Base-by-base conservation (phyloP, 371 early-diverging fungal species). In the Mucor piriformis region DNA sequence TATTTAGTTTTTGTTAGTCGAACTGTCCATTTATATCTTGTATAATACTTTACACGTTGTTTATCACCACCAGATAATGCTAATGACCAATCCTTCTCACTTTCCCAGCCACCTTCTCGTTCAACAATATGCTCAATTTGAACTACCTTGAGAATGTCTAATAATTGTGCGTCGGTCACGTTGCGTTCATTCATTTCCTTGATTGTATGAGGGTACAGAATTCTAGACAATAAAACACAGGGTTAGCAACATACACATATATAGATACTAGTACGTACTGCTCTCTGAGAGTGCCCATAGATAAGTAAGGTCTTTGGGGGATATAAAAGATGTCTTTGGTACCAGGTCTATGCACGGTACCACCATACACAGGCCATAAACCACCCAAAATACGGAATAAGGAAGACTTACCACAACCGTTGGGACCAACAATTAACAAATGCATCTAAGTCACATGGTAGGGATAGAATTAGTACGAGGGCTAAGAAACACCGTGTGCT, bases 361-460 rank as follows among this genome's bases (percentile, higher is more conserved):
- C 97, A 50, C 86, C 92, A 67, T 90, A 92, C 21, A 92, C 89
- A 10, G 94, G 94, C 95, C 95, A 95, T 54, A 98, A 84, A 0
- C 95, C 96, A 62, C 96, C 96, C 13, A 98, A 82, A 59, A 97
- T 96, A 59, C 97, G 92, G 85, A 98, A 97, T 63, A 97, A 76
- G 33, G 94, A 94, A 3, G 92, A 92, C 73, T 96, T 94, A 55
- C 92, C 92, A 64, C 94, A 95, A 5, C 97, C 98, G 71, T 96
- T 97, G 43, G 97, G 97, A 1, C 97, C 99, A n/a, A 94, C 91
- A 59, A 98, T 93, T 59, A 98, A 77, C 43, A 93, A 82, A 76
- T 87, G 92, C 85, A 89, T 96, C 79, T 79, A 64, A 6, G n/a
- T n/a, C n/a, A n/a, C n/a, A n/a, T n/a, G n/a, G n/a, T n/a, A n/a